A percentile compares a stretch with the other conserved stretches of the same genome.
Conservation (phyloP, 164 flowering plant genomes). For the Houttuynia cordata region DNA sequence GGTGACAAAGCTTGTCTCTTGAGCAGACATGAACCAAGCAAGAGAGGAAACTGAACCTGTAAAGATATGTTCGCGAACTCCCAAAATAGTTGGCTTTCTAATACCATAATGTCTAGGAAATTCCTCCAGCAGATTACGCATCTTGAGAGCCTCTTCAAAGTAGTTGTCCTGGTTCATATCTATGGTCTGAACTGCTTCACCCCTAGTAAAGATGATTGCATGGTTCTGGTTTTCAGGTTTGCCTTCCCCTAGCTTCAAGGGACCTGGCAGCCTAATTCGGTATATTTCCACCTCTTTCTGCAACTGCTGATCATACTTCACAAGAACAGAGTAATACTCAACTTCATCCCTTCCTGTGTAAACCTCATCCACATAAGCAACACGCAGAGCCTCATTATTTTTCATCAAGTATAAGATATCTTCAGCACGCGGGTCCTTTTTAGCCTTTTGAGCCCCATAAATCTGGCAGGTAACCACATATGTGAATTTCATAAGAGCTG, state of each 20-base stretch:
- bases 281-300: constrained; percentile 80
- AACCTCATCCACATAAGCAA: constrained; percentile 89
- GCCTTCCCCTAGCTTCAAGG: constrained; percentile 84
- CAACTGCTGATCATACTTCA: constrained; percentile 66
- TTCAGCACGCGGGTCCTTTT: constrained; percentile 56
- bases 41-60: constrained; percentile 95
- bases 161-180: constrained; percentile 97
- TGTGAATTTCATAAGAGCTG: constrained; percentile 77
- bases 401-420: constrained; percentile 72
- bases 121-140: constrained; percentile 87
- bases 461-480: constrained; percentile 87
- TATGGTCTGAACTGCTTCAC: constrained; percentile 92
- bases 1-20: constrained; percentile 90
- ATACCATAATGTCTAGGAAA: constrained; percentile 52
- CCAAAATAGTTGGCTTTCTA: constrained; percentile 82
- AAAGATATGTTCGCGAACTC: constrained; percentile 84
- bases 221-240: constrained; percentile 98
- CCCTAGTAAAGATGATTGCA: constrained; percentile 86
- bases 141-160: constrained; percentile 92
- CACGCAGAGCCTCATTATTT: constrained; percentile 81
- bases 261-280: constrained; percentile 82
- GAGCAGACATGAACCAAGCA: constrained; percentile 98
- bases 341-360: constrained; percentile 45
- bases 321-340: constrained; percentile 80
- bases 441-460: constrained; percentile 76